phyloP scores from a whole-genome alignment of 2,329 filamentous ascomycete species.

The Immersiporthe knoxdaviesiana region DNA sequence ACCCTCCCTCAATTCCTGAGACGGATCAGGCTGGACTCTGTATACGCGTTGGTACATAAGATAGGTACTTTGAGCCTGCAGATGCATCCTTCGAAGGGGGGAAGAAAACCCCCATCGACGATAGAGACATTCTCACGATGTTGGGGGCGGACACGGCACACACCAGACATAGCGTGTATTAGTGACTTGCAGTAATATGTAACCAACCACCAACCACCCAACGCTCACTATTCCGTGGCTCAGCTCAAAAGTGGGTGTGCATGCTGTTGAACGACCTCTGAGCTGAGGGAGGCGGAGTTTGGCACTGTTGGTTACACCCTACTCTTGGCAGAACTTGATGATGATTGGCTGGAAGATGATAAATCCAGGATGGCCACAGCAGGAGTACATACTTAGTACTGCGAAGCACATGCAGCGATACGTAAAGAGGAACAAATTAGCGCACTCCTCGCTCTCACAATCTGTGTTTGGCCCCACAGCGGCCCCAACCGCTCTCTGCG shows the following conservation, averaged over 20 bases:
- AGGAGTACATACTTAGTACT: too few species aligned
- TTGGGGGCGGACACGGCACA: background rate
- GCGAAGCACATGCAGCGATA: too few species aligned
- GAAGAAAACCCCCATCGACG: too few species aligned
- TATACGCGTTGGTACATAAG: background rate
- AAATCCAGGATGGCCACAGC: too few species aligned
- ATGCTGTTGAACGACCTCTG: background rate
- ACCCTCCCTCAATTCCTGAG: background rate
- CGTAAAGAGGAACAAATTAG: too few species aligned
- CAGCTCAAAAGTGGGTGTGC: background rate
- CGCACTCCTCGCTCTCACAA: too few species aligned
- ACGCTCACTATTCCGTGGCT: background rate
- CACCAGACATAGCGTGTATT: background rate
- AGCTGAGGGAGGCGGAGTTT: background rate
- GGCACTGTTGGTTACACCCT: too few species aligned
- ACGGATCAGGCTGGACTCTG: background rate
- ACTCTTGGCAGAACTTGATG: too few species aligned
- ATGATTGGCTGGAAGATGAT: too few species aligned
- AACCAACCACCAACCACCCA: background rate
- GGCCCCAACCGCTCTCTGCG: too few species aligned
- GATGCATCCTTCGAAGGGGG: background rate
- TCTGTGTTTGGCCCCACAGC: too few species aligned
- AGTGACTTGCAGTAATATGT: background rate
- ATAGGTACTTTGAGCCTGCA: background rate
- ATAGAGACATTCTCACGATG: background rate